phyloP scores from a whole-genome alignment of 768 basidiomycete species.

The Rhodotorula sphaerocarpa region DNA sequence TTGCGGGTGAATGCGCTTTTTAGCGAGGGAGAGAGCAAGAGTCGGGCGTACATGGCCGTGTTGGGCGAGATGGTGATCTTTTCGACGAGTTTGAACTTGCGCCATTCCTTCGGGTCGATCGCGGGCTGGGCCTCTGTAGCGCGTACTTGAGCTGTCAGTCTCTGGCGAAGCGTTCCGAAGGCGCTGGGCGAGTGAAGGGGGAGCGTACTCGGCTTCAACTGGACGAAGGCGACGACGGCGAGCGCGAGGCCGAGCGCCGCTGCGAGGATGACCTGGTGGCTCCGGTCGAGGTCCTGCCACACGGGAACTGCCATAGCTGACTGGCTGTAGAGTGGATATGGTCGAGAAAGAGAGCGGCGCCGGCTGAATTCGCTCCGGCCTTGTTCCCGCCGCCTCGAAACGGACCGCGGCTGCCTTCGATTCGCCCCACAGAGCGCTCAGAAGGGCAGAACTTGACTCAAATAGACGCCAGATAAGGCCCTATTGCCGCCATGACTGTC shows the following conservation, averaged over 20 bases:
- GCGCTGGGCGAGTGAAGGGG: neutral
- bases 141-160: neutral
- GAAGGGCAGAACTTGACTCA: no score
- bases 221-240: conserved; percentile 9
- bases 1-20: no score
- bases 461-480: no score
- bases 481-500: conserved; percentile 6
- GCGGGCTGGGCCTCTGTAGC: conserved; percentile 58
- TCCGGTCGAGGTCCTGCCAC: conserved; percentile 11
- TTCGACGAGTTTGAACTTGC: conserved; percentile 67
- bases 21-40: neutral
- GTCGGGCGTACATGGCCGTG: conserved; percentile 71
- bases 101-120: conserved; percentile 67
- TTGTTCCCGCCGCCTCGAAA: no score
- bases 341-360: neutral
- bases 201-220: neutral
- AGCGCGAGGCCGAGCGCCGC: conserved; percentile 17
- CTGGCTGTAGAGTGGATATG: neutral
- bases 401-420: no score
- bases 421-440: no score
- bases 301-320: neutral
- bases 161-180: neutral
- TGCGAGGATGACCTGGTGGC: conserved; percentile 18
- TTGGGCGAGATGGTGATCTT: conserved; percentile 85
- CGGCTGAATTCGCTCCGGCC: no score